Evolutionary conservation across 2,329 filamentous ascomycete genomes (phyloP).

Genomic region (Pseudogymnoascus sp.): DNA sequence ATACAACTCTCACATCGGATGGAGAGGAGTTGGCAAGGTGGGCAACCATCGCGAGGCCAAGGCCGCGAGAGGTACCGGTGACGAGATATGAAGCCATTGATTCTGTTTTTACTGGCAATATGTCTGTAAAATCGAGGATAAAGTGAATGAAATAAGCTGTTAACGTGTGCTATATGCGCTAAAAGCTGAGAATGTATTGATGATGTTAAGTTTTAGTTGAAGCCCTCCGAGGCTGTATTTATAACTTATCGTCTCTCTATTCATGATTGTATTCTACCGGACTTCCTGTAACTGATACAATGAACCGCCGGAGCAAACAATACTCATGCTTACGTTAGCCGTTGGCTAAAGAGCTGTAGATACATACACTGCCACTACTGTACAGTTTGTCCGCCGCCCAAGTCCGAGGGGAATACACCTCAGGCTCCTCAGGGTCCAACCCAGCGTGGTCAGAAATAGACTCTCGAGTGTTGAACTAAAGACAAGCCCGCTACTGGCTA

Average conservation of each 20-base stretch:
- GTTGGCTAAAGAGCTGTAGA: neutral
- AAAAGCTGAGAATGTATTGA: neutral
- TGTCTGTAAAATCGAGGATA: neutral
- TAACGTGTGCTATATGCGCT: neutral
- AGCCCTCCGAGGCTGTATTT: neutral
- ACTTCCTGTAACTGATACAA: neutral
- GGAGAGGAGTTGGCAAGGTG: conserved; percentile 15
- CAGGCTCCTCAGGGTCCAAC: neutral
- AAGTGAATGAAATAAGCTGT: neutral
- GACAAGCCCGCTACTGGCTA: neutral
- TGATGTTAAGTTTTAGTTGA: neutral
- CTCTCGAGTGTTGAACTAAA: neutral
- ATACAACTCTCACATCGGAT: neutral
- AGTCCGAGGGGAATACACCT: neutral
- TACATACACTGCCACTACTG: neutral
- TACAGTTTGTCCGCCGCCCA: neutral
- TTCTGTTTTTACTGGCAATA: neutral
- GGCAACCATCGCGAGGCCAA: conserved; percentile 19
- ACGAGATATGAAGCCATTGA: conserved; percentile 16
- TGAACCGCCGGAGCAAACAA: neutral
- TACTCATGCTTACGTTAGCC: neutral
- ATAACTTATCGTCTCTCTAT: neutral
- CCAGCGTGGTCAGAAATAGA: neutral
- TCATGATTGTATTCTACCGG: neutral
- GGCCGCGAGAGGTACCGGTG: conserved; percentile 20